Conservation (phyloP, 768 basidiomycete species). For the Hygrocybe punicea region DNA sequence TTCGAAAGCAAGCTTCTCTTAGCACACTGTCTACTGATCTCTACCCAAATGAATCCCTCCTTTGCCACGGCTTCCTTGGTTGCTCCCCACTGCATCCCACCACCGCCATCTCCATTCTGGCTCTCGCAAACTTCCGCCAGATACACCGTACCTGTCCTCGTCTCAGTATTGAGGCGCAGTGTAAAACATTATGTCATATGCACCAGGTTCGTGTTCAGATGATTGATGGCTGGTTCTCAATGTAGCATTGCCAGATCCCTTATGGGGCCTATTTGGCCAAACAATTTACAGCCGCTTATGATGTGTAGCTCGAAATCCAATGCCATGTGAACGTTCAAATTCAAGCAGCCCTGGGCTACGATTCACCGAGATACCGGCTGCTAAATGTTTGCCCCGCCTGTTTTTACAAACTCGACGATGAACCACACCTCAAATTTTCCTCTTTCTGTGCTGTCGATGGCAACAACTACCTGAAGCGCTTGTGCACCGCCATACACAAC, state of each 20-base stretch:
- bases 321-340: slow-evolving; percentile 13
- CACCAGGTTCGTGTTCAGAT: slow-evolving; percentile 12
- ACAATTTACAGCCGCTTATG: slow-evolving; percentile 25
- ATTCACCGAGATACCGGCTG: slow-evolving; percentile 24
- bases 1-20: not conserved
- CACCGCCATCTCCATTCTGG: slow-evolving; percentile 16
- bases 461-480: not conserved
- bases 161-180: slow-evolving; percentile 26
- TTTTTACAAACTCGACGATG: slow-evolving; percentile 17
- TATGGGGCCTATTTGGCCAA: slow-evolving; percentile 15
- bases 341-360: slow-evolving; percentile 17
- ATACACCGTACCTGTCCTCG: slow-evolving; percentile 22
- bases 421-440: not conserved
- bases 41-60: slow-evolving; percentile 1
- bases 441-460: not conserved
- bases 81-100: slow-evolving; percentile 19
- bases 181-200: slow-evolving; percentile 29
- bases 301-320: slow-evolving; percentile 23
- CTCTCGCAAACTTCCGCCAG: slow-evolving; percentile 22
- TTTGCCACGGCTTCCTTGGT: slow-evolving; percentile 26
- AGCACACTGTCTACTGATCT: not conserved
- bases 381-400: slow-evolving; percentile 28
- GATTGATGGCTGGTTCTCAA: not conserved
- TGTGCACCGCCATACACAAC: slow-evolving; percentile 5
- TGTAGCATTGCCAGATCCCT: slow-evolving; percentile 5